A percentile compares a stretch with the other conserved stretches of the same genome.
phyloP scores from a whole-genome alignment of 192 early-diverging fungal genomes.

The Coemansia aciculifera region DNA sequence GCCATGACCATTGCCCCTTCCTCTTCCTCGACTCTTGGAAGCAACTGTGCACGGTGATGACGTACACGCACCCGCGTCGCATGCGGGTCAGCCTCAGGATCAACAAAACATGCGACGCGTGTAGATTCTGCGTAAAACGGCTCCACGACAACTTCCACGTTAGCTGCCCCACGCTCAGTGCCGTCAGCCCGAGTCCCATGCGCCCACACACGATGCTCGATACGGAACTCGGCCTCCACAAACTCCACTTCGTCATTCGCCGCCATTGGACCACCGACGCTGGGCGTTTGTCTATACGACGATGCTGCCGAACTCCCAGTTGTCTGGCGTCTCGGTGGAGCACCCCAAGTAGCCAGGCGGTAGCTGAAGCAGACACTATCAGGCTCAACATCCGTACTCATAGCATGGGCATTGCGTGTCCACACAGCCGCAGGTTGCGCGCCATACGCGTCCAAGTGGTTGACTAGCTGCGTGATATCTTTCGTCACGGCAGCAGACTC shows the following conservation, averaged over 20 bases:
- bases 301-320: constrained; percentile 18
- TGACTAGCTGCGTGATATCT: constrained; percentile 12
- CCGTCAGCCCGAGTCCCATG: constrained; percentile 5
- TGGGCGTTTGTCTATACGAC: background rate
- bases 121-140: constrained; percentile 27
- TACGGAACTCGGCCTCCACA: constrained; percentile 39
- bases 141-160: constrained; percentile 17
- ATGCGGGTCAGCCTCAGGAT: constrained; percentile 49
- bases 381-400: background rate
- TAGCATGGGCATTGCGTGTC: constrained; percentile 35
- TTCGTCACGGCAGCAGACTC: constrained; percentile 15
- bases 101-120: constrained; percentile 46
- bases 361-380: constrained; percentile 21
- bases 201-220: constrained; percentile 51
- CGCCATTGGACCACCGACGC: background rate
- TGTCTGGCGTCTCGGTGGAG: background rate
- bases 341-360: constrained; percentile 25
- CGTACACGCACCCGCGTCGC: constrained; percentile 46
- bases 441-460: constrained; percentile 25
- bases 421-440: constrained; percentile 37
- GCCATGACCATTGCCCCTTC: constrained; percentile 20
- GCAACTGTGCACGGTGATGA: constrained; percentile 30
- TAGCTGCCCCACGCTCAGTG: constrained; percentile 11
- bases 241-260: constrained; percentile 8
- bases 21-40: constrained; percentile 21